A percentile compares a stretch with the other conserved stretches of the same genome.
These are phyloP conservation scores for Pseudogymnoascus sp. DNA, from an alignment of 2,329 filamentous ascomycete genomes.

Conservation along the genomic window DNA sequence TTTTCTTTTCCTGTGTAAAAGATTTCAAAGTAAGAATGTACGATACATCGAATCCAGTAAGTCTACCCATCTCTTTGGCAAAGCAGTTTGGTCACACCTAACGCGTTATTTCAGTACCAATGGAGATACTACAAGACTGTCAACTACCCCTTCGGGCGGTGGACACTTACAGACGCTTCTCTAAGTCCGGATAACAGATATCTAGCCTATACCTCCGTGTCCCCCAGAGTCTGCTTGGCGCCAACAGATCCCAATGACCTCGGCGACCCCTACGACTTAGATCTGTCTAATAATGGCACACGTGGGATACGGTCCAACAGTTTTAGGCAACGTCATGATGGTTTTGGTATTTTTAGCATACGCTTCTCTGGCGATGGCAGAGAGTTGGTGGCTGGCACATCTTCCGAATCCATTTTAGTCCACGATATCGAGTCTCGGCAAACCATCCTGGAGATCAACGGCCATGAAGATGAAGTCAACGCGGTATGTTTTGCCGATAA, in stretches of 20 bases:
- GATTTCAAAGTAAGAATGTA: constrained; percentile 97
- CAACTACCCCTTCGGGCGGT: constrained; percentile 76
- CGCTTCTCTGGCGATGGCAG: constrained; percentile 87
- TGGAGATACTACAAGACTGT: constrained; percentile 96
- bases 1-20: constrained; percentile 88
- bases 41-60: constrained; percentile 76
- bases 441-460: constrained; percentile 66
- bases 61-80: not conserved
- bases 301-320: constrained; percentile 4
- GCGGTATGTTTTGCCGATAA: constrained; percentile 93
- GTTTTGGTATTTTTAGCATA: constrained; percentile 75
- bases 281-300: constrained; percentile 52
- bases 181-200: constrained; percentile 87
- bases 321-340: constrained; percentile 20
- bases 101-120: constrained; percentile 45
- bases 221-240: constrained; percentile 75
- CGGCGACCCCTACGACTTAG: constrained; percentile 72
- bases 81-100: not conserved
- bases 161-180: constrained; percentile 93
- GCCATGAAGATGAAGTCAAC: constrained; percentile 86
- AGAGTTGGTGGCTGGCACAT: constrained; percentile 85
- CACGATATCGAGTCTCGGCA: constrained; percentile 82
- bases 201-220: constrained; percentile 85
- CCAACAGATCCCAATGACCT: constrained; percentile 77
- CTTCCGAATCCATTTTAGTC: constrained; percentile 70